Conservation (phyloP, 495 filamentous ascomycete genomes). For the Oleoguttula mirabilis region DNA sequence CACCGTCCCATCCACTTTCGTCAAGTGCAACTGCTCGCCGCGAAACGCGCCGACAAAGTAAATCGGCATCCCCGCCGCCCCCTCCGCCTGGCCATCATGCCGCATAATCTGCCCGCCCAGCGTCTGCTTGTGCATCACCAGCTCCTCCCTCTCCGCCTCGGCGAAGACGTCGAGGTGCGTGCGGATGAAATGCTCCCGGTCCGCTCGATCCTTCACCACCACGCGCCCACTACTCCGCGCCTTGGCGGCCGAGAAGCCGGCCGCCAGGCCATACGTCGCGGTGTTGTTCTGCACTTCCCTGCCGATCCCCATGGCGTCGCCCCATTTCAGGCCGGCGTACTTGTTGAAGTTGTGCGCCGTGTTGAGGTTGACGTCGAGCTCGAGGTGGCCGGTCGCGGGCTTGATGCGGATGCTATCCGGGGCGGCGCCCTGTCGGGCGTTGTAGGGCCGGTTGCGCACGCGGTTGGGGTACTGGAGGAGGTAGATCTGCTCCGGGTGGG, state of each 20-base stretch:
- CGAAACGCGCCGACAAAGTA: slow-evolving; percentile 65
- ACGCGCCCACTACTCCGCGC: slow-evolving; percentile 26
- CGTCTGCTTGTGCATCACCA: slow-evolving; percentile 46
- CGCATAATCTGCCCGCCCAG: slow-evolving; percentile 56
- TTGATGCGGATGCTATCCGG: slow-evolving; percentile 56
- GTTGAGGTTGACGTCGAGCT: slow-evolving; percentile 60
- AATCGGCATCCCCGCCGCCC: slow-evolving; percentile 46
- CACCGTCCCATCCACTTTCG: slow-evolving; percentile 52
- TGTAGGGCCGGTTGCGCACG: slow-evolving; percentile 41
- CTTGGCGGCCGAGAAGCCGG: slow-evolving; percentile 37
- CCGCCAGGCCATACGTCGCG: slow-evolving; percentile 36
- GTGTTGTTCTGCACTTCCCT: slow-evolving; percentile 9
- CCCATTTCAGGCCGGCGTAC: slow-evolving; percentile 52
- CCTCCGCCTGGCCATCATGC: slow-evolving; percentile 6
- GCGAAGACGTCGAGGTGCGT: slow-evolving; percentile 30
- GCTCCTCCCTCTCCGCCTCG: slow-evolving; percentile 36
- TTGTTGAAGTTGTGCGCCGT: slow-evolving; percentile 51
- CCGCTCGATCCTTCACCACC: slow-evolving; percentile 32
- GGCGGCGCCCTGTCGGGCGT: slow-evolving; percentile 38
- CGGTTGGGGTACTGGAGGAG: slow-evolving; percentile 63
- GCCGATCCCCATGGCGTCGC: slow-evolving; percentile 12
- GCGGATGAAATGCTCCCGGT: slow-evolving; percentile 6
- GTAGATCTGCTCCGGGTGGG: slow-evolving; percentile 33
- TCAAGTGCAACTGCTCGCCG: slow-evolving; percentile 56
- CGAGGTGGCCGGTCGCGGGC: slow-evolving; percentile 53